These are phyloP conservation scores for Barbarea vulgaris DNA, from an alignment of 345 rosid species.

Conservation along the genomic window DNA sequence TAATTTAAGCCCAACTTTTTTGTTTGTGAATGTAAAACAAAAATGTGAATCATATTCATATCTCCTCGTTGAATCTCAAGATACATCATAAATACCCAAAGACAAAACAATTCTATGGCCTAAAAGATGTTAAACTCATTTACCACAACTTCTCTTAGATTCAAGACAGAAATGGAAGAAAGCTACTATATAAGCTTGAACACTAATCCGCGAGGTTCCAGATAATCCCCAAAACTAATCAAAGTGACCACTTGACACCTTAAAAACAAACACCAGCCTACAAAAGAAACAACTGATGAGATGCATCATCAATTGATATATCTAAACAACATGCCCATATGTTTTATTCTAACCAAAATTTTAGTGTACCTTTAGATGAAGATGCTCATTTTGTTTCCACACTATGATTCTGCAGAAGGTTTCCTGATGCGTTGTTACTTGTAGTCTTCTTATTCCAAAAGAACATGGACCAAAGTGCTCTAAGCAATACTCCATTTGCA, in stretches of 20 bases:
- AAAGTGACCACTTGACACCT: conserved; percentile 20
- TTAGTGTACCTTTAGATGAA: conserved; percentile 10
- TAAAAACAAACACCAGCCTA: conserved; percentile 5
- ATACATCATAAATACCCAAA: conserved; percentile 17
- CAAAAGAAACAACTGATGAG: conserved; percentile 5
- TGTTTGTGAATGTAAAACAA: neutral
- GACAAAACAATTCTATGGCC: conserved; percentile 11
- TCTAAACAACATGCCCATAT: neutral
- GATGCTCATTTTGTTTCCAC: conserved; percentile 21
- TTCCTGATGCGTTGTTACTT: conserved; percentile 28
- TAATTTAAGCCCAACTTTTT: neutral
- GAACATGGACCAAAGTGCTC: conserved; percentile 62
- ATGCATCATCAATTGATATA: neutral
- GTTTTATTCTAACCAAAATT: neutral
- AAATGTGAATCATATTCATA: conserved; percentile 1
- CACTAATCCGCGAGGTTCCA: conserved; percentile 1
- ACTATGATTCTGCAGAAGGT: conserved; percentile 18
- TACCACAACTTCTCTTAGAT: conserved; percentile 21
- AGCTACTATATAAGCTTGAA: conserved; percentile 14
- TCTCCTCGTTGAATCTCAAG: neutral
- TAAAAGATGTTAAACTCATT: conserved; percentile 2
- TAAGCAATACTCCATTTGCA: conserved; percentile 77
- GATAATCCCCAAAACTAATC: conserved; percentile 7
- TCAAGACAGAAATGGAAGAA: conserved; percentile 4
- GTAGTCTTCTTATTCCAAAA: conserved; percentile 61